Conservation (phyloP, 305 asterid species). For the Solanum chacoense region DNA sequence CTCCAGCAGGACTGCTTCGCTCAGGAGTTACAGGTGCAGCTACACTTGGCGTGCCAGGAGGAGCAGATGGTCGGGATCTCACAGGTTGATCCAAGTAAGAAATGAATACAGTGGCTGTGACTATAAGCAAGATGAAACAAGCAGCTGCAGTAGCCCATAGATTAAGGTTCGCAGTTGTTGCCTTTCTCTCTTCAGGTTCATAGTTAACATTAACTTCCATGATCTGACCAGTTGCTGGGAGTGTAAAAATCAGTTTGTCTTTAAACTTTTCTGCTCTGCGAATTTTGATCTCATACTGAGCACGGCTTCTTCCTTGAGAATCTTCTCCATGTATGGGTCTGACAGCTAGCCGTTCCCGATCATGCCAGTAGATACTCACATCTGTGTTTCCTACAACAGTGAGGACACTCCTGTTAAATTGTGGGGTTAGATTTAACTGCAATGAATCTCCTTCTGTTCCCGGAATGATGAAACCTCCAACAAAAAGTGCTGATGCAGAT, state of each 20-base stretch:
- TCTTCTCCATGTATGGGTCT: conserved; percentile 25
- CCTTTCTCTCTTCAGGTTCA: conserved; percentile 31
- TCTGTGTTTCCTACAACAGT: conserved; percentile 65
- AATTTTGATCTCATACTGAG: conserved; percentile 42
- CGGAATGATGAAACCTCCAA: conserved; percentile 58
- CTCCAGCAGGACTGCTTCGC: conserved; percentile 30
- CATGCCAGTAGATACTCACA: conserved; percentile 46
- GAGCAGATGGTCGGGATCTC: conserved; percentile 12
- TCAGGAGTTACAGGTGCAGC: conserved; percentile 56
- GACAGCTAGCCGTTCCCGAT: conserved; percentile 34
- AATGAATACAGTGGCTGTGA: conserved; percentile 12
- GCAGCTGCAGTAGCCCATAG: conserved; percentile 18
- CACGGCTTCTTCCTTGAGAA: conserved; percentile 21
- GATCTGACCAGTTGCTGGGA: conserved; percentile 70
- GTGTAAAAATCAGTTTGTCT: conserved; percentile 52
- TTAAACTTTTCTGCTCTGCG: conserved; percentile 24
- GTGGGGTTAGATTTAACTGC: conserved; percentile 45
- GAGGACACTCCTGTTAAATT: conserved; percentile 30
- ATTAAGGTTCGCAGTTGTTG: not conserved
- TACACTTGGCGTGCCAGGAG: conserved; percentile 20
- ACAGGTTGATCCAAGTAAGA: conserved; percentile 33
- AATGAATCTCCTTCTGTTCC: conserved; percentile 38
- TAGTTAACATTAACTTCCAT: conserved; percentile 46
- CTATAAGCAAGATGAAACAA: conserved; percentile 18
- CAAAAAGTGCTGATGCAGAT: conserved; percentile 67